Evolutionary conservation across 2,329 filamentous ascomycete species (phyloP).

Genomic region (Colletotrichum godetiae): DNA sequence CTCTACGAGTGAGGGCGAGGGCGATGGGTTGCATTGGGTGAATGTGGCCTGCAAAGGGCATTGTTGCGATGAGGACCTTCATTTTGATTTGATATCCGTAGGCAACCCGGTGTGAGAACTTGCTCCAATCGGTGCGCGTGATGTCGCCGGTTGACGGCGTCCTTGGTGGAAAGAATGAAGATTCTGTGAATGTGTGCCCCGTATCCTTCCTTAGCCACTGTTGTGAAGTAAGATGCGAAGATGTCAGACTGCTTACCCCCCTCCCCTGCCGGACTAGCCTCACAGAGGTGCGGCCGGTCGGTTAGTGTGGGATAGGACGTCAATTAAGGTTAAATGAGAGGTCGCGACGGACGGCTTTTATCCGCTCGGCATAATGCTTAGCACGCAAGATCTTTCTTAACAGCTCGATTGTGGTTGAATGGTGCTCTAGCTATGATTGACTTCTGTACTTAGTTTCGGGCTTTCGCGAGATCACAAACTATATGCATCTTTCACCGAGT

Average conservation of each 20-base stretch:
- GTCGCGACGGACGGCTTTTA: neutral
- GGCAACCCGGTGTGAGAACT: neutral
- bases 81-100: neutral
- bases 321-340: conserved; percentile 11
- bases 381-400: no score
- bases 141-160: no score
- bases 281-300: neutral
- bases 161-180: no score
- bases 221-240: neutral
- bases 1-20: conserved; percentile 6
- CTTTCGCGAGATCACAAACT: neutral
- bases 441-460: no score
- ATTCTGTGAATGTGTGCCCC: no score
- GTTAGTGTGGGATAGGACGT: neutral
- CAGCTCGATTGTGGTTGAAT: neutral
- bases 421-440: neutral
- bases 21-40: conserved; percentile 17
- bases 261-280: no score
- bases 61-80: conserved; percentile 27
- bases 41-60: conserved; percentile 22
- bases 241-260: neutral
- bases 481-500: no score
- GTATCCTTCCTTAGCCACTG: no score
- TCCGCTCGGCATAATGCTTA: no score
- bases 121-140: no score